phyloP scores from a whole-genome alignment of 1,284 basidiomycete species.

The Cutaneotrichosporon spelunceum region DNA sequence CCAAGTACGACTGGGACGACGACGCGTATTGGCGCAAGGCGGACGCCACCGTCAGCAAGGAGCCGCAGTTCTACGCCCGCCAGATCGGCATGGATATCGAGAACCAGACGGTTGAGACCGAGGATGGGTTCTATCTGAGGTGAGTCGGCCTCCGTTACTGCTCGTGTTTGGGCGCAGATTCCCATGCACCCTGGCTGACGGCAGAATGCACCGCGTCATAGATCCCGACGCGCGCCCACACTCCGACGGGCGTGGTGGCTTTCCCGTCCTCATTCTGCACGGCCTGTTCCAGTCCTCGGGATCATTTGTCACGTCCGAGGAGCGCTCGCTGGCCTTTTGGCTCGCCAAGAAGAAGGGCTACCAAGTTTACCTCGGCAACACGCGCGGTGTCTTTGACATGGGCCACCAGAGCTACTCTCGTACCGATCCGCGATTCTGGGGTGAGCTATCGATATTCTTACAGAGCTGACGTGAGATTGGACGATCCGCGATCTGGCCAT shows the following conservation, averaged over 20 bases:
- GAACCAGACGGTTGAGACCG: conserved; percentile 59
- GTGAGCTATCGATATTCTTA: conserved; percentile 37
- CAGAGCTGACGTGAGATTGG: conserved; percentile 55
- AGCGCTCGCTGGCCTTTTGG: conserved; percentile 62
- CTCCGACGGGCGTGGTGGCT: conserved; percentile 56
- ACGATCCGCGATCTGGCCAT: conserved; percentile 62
- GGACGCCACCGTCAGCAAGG: conserved; percentile 55
- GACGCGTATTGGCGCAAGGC: conserved; percentile 55
- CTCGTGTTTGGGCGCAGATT: background rate
- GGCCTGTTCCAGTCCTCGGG: conserved; percentile 64
- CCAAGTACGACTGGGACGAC: conserved; percentile 57
- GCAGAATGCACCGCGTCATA: conserved; percentile 57
- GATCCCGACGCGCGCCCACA: conserved; percentile 53
- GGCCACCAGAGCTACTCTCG: conserved; percentile 57
- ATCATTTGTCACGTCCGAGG: conserved; percentile 62
- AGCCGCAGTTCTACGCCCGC: conserved; percentile 59
- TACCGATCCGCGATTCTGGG: conserved; percentile 61
- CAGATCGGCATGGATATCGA: conserved; percentile 59
- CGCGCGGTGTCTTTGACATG: conserved; percentile 61
- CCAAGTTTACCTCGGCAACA: conserved; percentile 64
- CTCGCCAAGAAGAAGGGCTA: conserved; percentile 59
- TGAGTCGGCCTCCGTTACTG: conserved; percentile 16
- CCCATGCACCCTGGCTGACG: conserved; percentile 8
- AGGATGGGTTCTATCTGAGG: conserved; percentile 59
- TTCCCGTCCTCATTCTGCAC: conserved; percentile 62